Base-by-base conservation (phyloP, 2,329 filamentous ascomycete species). In the Ophiostoma quercus region DNA sequence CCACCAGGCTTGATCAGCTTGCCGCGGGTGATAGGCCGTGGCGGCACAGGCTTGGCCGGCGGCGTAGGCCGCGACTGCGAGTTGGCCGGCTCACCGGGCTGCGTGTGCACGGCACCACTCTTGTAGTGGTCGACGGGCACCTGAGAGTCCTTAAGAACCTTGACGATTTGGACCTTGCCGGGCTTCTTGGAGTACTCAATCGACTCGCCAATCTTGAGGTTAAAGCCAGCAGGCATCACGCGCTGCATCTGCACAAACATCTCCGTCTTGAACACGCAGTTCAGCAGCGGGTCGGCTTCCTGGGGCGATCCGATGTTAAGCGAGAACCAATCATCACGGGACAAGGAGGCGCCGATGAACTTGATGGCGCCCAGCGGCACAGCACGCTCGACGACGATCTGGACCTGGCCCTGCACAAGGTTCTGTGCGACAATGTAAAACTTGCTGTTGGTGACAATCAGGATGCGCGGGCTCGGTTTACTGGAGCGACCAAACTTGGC, bases 151-250 rank as follows among this genome's bases (percentile, higher is more conserved):
- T 96, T 97, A 72, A 96, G 77, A 9, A 92, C 92, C 82, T 98
- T 98, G 77, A 99, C 91, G 6, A 88, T 81, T 69, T 94, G 91
- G 78, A 92, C 86, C 82, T 99, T 99, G 69, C 92, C 92, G 0
- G 95, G 95, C 80, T 99, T 99, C 85, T 98, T 99, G 77, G 94
- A 94, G 79, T 97, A 99, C 78, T 97, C 92, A 74, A 99, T 94
- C 71, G 84, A 85, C 37, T 95, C 90, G n/a, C 83, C 87, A 72
- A 98, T 90, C 79, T 91, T 92, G 66, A 99, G 81, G 77, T 89
- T 92, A 77, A 96, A 86, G 11, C 91, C 89, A 9, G 91, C 92
- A 2, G 91, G 89, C 79, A 96, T 91, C 68, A 88, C 88, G 67
- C 87, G 88, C 77, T 90, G 88, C 81, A 99, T 88, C 73, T 97